Percentiles rank a stretch among this genome's conserved stretches.
Conservation (phyloP, 2,329 filamentous ascomycete genomes). For the Colletotrichum tropicicola region DNA sequence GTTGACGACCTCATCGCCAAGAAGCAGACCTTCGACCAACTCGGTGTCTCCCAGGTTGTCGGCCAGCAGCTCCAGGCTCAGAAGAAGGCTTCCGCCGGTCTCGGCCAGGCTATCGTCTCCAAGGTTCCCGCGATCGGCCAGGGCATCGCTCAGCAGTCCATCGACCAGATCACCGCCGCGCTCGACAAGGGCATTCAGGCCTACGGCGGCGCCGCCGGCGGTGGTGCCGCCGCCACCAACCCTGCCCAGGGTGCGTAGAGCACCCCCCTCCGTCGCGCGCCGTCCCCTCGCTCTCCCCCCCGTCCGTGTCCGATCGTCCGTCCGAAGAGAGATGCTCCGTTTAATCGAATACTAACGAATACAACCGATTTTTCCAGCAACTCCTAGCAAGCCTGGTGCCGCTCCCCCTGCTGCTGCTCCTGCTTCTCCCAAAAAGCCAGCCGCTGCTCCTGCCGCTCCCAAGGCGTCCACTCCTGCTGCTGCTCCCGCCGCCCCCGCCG, state of each 20-base stretch:
- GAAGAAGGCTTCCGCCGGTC: conserved; percentile 26
- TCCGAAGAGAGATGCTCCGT: not conserved
- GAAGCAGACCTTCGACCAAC: conserved; percentile 37
- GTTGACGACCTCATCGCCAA: conserved; percentile 33
- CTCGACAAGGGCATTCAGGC: conserved; percentile 34
- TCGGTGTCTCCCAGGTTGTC: conserved; percentile 35
- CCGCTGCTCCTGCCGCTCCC: not conserved
- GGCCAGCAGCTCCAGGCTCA: conserved; percentile 34
- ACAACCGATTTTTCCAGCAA: not conserved
- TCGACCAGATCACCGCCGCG: conserved; percentile 33
- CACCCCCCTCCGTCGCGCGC: conserved; percentile 14
- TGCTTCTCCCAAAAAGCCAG: not conserved
- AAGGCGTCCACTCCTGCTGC: not conserved
- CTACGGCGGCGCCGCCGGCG: conserved; percentile 7
- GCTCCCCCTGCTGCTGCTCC: not conserved
- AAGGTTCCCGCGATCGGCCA: conserved; percentile 39
- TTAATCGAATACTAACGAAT: conserved; percentile 12
- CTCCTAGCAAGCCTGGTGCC: not conserved
- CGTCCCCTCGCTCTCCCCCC: not conserved
- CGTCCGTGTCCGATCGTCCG: not conserved
- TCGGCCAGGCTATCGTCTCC: conserved; percentile 35
- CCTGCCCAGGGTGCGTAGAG: conserved; percentile 18
- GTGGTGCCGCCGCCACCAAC: not conserved
- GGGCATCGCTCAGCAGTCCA: conserved; percentile 36
- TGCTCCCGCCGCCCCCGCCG: not conserved